Evolutionary conservation across 2,329 filamentous ascomycete species (phyloP).

Genomic region (Geosmithia flava): DNA sequence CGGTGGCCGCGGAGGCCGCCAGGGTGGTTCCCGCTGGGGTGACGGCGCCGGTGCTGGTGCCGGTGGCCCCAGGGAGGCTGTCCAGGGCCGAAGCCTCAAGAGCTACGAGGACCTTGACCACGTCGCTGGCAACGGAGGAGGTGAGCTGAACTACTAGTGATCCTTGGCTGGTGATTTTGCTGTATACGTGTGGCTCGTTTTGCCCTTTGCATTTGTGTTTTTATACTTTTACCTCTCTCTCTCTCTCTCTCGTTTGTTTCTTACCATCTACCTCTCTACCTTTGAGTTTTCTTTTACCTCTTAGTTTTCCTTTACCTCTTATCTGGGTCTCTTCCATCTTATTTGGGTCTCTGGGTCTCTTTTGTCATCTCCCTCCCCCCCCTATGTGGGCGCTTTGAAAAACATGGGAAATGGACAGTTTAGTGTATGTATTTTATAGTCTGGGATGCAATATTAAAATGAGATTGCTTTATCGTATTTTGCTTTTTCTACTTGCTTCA

Average conservation of each 20-base stretch:
- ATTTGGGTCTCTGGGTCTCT: too few species aligned
- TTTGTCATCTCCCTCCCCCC: too few species aligned
- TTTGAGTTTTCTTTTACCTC: too few species aligned
- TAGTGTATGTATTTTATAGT: too few species aligned
- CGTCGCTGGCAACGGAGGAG: slow-evolving; percentile 57
- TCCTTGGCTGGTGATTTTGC: background rate
- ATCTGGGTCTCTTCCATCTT: too few species aligned
- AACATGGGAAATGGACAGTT: background rate
- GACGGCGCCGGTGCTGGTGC: slow-evolving; percentile 66
- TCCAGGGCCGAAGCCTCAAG: slow-evolving; percentile 84
- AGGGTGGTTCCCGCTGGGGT: slow-evolving; percentile 50
- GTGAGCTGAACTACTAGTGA: slow-evolving; percentile 78
- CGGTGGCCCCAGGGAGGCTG: slow-evolving; percentile 79
- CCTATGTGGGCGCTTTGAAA: background rate
- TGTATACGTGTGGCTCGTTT: background rate
- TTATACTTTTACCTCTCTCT: background rate
- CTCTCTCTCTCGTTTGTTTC: background rate
- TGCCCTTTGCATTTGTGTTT: background rate
- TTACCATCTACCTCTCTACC: too few species aligned
- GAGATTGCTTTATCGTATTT: too few species aligned
- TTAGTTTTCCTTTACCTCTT: too few species aligned
- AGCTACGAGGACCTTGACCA: slow-evolving; percentile 97
- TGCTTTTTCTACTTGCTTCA: too few species aligned
- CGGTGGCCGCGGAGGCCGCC: slow-evolving; percentile 34
- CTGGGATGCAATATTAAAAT: too few species aligned